phyloP scores from a whole-genome alignment of 441 rosid genomes.

The Euphorbia celastroides region DNA sequence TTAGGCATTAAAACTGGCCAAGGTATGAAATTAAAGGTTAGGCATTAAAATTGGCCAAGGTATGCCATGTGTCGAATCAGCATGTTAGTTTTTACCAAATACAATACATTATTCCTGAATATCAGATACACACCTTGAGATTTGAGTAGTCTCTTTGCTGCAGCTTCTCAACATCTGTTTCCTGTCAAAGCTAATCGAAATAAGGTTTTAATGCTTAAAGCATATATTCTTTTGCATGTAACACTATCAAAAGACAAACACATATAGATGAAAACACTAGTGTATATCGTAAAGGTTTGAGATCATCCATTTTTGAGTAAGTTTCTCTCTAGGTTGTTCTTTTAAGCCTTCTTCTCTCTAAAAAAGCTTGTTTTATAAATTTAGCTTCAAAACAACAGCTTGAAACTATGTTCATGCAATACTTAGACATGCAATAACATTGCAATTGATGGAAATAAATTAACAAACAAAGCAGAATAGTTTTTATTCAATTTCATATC shows the following conservation, averaged over 20 bases:
- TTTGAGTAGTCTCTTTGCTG: slow-evolving; percentile 82
- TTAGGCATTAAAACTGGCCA: slow-evolving; percentile 3
- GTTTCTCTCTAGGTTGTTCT: background rate
- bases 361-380: background rate
- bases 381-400: background rate
- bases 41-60: background rate
- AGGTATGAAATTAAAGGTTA: background rate
- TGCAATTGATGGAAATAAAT: background rate
- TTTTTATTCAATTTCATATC: slow-evolving; percentile 1
- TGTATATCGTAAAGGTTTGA: background rate
- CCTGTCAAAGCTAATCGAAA: slow-evolving; percentile 38
- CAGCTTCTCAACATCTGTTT: slow-evolving; percentile 86
- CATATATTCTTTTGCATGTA: background rate
- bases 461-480: background rate
- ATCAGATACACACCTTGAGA: slow-evolving; percentile 48
- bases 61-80: background rate
- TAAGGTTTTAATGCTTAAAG: slow-evolving; percentile 1
- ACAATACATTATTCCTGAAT: background rate
- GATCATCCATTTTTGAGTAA: background rate
- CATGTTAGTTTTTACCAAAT: background rate
- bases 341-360: background rate
- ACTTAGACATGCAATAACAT: background rate
- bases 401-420: background rate
- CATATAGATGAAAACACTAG: background rate
- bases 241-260: background rate